phyloP scores from a whole-genome alignment of 2,329 filamentous ascomycete species.

The Monosporascus sp. region DNA sequence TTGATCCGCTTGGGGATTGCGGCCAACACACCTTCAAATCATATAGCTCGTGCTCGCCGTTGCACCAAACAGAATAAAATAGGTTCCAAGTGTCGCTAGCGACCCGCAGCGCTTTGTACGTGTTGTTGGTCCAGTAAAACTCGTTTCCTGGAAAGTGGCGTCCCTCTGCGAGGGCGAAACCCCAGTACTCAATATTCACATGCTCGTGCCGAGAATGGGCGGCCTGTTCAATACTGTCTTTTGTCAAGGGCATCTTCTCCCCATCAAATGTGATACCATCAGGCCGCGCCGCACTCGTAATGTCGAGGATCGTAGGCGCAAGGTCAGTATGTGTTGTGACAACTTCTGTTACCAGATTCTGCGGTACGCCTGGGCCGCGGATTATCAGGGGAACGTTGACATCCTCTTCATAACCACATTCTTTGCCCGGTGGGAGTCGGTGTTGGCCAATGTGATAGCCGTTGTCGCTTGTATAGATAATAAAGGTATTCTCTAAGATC shows the following conservation, averaged over 20 bases:
- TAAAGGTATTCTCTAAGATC: conserved; percentile 54
- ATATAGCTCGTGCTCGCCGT: conserved; percentile 61
- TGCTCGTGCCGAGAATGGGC: conserved; percentile 32
- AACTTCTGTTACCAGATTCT: conserved; percentile 33
- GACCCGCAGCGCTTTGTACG: conserved; percentile 46
- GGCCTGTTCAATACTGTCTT: conserved; percentile 7
- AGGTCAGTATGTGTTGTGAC: conserved; percentile 51
- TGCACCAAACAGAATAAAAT: conserved; percentile 63
- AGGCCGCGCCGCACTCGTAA: conserved; percentile 35
- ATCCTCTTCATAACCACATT: conserved; percentile 50
- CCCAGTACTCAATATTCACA: conserved; percentile 47
- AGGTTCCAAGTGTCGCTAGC: conserved; percentile 41
- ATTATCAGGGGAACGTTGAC: conserved; percentile 54
- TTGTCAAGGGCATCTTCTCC: conserved; percentile 17
- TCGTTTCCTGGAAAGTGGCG: conserved; percentile 39
- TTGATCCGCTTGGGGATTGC: background rate
- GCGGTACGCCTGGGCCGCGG: conserved; percentile 48
- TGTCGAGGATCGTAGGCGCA: conserved; percentile 44
- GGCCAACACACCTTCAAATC: conserved; percentile 44
- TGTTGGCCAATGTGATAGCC: conserved; percentile 55
- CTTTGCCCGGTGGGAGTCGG: conserved; percentile 50
- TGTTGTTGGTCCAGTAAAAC: conserved; percentile 32
- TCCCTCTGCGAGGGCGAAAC: conserved; percentile 11
- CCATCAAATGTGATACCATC: background rate
- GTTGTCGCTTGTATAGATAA: conserved; percentile 53